Base-by-base conservation (phyloP, 805 yeast species). In the Wickerhamomyces bovis region DNA sequence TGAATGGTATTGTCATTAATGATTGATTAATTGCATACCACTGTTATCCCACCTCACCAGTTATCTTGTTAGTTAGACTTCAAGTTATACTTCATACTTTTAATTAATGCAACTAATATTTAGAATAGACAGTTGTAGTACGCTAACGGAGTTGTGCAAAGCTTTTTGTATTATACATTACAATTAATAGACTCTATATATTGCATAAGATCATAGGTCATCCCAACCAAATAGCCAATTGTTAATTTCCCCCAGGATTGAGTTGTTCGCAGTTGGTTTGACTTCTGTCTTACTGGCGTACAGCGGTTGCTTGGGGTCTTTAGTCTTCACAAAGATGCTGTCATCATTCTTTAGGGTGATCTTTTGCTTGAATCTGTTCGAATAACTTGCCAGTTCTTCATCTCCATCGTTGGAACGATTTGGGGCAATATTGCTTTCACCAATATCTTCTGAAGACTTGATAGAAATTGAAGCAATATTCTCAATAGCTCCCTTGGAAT, bases 1-100 rank as follows among this genome's bases (percentile, higher is more conserved):
- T 13, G 96, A 89, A 64, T 92, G 99, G 99, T 70, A 71, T 28
- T 84, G 92, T 63, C 16, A 30, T 10, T 51, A 20, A 33, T 51
- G 36, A 33, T 6, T 9, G n/a, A 33, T 33, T 33, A 33, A 33
- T 16, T 33, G 20, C 36, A 33, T 33, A 13, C 13, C n/a, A 28
- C n/a, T 28, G 13, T 28, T 28, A 28, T 28, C 31, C 12, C n/a
- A 28, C 28, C 28, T n/a, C n/a, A 22, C 23, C 23, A 22, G 23
- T 22, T 22, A 8, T 22, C 23, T 8, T 22, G 23, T n/a, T n/a
- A n/a, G n/a, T n/a, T n/a, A n/a, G n/a, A 25, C 12, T 10, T 10
- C 8, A 7, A 28, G 6, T 28, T 28, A 28, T 13, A 28, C 31
- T 33, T 16, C n/a, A 33, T 33, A 19, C 20, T 7, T 33, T 16